Evolutionary conservation across 495 filamentous ascomycete species (phyloP), one percentile per base, ranked within the genome.

Genomic region (Penicillium cinerascens): DNA sequence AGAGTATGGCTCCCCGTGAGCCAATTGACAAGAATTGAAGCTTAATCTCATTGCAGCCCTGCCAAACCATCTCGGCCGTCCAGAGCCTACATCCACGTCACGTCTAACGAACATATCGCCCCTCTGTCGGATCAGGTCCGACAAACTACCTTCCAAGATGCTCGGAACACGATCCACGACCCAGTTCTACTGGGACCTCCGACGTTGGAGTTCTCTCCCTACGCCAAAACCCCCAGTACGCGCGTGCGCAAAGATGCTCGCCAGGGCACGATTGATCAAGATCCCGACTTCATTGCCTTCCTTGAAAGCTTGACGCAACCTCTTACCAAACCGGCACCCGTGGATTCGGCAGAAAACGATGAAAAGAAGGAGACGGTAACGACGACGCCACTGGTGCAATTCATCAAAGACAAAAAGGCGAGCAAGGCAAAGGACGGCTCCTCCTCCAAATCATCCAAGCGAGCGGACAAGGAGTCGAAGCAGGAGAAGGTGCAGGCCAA

Each of bases 251-350:
- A 82, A 42, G 93, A 98, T 76, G 81, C 81, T 51, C 85, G 92
- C 3, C 89, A 95, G 65, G 93, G 95, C 39, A 95, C 89, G 5
- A 97, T 98, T 51, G 93, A 98, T 58, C 90, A 92, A 60, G 93
- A 98, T 65, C 83, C 87, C 0, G 93, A 97, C 50, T 97, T 97
- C 56, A 95, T 96, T 70, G 81, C 81, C 18, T 98, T 97, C 62
- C 81, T 98, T 6, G 88, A 95, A 67, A 85, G 82, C 43, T 79
- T 96, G 8, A 93, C 91, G 3, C 87, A 88, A 45, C 91, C 91
- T 0, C 80, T 87, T 25, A 70, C 75, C 6, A 85, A 81, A 53
- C 67, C 80, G 4, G 40, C 65, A 0, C 44, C 72, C 7, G 72
- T 80, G 2, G 85, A 87, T 33, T 67, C 73, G 0, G 62, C 68